Base-by-base conservation (phyloP, 768 basidiomycete genomes). In the Trametes elegans region DNA sequence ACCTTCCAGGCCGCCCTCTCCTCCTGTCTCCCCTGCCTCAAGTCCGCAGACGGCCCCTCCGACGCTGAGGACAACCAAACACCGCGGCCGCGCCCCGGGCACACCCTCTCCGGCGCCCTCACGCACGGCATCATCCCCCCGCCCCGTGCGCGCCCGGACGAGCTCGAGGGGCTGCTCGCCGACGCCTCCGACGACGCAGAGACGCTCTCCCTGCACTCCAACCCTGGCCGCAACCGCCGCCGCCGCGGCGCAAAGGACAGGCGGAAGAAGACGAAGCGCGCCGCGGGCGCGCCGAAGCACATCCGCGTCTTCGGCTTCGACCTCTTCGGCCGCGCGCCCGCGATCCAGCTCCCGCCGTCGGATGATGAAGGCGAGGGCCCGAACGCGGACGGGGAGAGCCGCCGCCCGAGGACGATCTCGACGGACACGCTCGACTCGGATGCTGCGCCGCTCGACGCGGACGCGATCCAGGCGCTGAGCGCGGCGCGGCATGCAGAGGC, bases 301-400 rank as follows among this genome's bases (percentile, higher is more conserved):
- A 80, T 88, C 61, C 79, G 76, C 8, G 63, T 90, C 7, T 88
- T 88, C 55, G 88, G 87, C 6, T 87, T 72, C 58, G 74, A 84
- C 47, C 73, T 88, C 3, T 88, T 90, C 58, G 88, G 87, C n/a
- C 74, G 75, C 19, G 75, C 76, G 7, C 75, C 82, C 0, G 57
- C 57, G 28, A 81, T 88, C 45, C 79, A 81, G 39, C 75, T 87
- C n/a, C 74, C 79, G 0, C 81, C 80, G 53, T 59, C 59, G 5
- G 62, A 63, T n/a, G 76, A 77, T 13, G 84, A 84, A 23, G 66
- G 54, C 16, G 47, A 47, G 28, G 52, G 18, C 19, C 19, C 26
- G 23, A 24, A 29, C 8, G 44, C 18, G 24, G 29, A n/a, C n/a
- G n/a, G 35, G 6, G 27, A 42, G 31, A 40, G 44, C 35, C 35